These are phyloP conservation scores for Millerozyma miso DNA, from an alignment of 805 yeast species.

Conservation along the genomic window DNA sequence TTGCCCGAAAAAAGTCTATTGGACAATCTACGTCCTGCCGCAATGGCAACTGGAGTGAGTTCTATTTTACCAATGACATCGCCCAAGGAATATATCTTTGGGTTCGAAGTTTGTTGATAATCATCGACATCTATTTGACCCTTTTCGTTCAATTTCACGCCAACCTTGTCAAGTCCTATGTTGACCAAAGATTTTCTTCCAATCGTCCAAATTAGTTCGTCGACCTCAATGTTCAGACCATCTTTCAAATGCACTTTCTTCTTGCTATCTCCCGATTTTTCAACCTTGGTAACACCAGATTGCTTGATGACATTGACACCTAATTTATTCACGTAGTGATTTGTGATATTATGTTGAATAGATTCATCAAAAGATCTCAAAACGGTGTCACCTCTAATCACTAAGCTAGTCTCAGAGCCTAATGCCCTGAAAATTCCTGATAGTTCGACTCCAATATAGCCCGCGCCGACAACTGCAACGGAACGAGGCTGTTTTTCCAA, in stretches of 20 bases:
- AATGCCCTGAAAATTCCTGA: conserved; percentile 91
- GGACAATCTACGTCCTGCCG: conserved; percentile 92
- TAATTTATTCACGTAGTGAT: conserved; percentile 64
- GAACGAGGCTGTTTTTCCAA: conserved; percentile 80
- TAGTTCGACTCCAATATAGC: conserved; percentile 93
- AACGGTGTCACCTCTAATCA: conserved; percentile 88
- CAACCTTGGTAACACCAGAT: conserved; percentile 40
- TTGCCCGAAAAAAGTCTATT: conserved; percentile 86
- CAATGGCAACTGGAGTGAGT: conserved; percentile 97
- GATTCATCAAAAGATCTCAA: conserved; percentile 82
- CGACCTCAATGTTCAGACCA: conserved; percentile 51
- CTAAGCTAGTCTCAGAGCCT: conserved; percentile 80
- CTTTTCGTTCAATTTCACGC: conserved; percentile 55
- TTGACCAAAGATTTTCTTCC: conserved; percentile 81
- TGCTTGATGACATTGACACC: conserved; percentile 80
- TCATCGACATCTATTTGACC: conserved; percentile 79
- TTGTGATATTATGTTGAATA: conserved; percentile 76
- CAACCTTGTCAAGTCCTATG: conserved; percentile 73
- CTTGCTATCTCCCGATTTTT: conserved; percentile 27
- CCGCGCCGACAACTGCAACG: conserved; percentile 96
- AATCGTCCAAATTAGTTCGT: conserved; percentile 85
- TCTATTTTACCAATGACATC: conserved; percentile 92
- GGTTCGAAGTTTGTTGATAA: conserved; percentile 74
- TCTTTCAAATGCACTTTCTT: conserved; percentile 36
- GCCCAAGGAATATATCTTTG: conserved; percentile 79